Conservation (phyloP, 441 rosid genomes). For the Populus hybrid region DNA sequence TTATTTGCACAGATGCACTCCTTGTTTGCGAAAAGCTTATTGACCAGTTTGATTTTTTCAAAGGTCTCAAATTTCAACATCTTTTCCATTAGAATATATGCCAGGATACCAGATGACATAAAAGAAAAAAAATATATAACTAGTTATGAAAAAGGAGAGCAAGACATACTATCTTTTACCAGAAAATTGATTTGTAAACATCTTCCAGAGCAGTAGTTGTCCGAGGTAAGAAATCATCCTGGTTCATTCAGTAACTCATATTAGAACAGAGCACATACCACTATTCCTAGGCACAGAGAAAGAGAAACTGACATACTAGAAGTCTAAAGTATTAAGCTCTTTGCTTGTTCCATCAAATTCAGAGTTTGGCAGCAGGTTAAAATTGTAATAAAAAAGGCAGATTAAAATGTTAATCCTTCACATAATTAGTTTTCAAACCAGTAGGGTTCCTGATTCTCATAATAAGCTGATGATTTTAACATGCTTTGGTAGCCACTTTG, state of each 20-base stretch:
- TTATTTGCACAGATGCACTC: neutral
- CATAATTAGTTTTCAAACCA: neutral
- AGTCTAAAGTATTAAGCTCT: neutral
- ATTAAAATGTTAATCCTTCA: neutral
- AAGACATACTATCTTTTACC: constrained; percentile 62
- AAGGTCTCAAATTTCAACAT: neutral
- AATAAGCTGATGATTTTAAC: neutral
- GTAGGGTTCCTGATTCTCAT: neutral
- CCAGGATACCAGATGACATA: neutral
- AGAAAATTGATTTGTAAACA: constrained; percentile 78
- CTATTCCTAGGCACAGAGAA: neutral
- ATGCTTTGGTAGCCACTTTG: neutral
- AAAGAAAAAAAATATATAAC: neutral
- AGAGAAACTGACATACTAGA: neutral
- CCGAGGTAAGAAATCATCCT: constrained; percentile 31
- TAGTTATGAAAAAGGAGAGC: constrained; percentile 19
- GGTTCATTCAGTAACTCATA: constrained; percentile 25
- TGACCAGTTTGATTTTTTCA: neutral
- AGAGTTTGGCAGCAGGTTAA: neutral
- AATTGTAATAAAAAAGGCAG: neutral
- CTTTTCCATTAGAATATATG: neutral
- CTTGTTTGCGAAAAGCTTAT: neutral
- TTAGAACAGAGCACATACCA: constrained; percentile 11
- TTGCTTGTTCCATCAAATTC: neutral
- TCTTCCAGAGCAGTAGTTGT: constrained; percentile 75